phyloP scores from a whole-genome alignment of 805 yeast species.

The Vanderwaltozyma verrucispora region DNA sequence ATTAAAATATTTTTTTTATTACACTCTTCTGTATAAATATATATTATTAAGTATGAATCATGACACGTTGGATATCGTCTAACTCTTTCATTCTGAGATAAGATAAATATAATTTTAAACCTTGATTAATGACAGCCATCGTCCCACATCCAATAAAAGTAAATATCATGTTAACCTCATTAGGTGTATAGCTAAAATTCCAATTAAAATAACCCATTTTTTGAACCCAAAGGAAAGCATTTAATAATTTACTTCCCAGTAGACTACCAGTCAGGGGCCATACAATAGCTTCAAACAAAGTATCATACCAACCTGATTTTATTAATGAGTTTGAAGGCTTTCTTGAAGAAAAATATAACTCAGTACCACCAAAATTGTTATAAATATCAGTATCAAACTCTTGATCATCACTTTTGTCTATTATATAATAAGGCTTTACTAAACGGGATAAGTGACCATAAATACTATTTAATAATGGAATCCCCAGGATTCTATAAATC shows the following conservation, averaged over 20 bases:
- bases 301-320: conserved; percentile 12
- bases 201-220: conserved; percentile 2
- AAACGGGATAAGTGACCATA: conserved; percentile 7
- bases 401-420: neutral
- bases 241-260: conserved; percentile 9
- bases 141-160: conserved; percentile 20
- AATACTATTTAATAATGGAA: conserved; percentile 6
- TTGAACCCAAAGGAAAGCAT: conserved; percentile 6
- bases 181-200: conserved; percentile 8
- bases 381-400: no score
- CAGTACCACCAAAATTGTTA: neutral
- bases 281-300: conserved; percentile 6
- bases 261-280: conserved; percentile 17
- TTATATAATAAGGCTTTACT: conserved; percentile 6
- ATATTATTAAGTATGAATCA: neutral
- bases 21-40: no score
- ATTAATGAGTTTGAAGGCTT: conserved; percentile 9
- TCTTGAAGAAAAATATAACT: neutral
- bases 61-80: conserved; percentile 3
- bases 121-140: conserved; percentile 10
- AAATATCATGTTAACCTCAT: conserved; percentile 17
- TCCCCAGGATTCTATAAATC: conserved; percentile 3
- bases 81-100: conserved; percentile 15
- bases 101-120: conserved; percentile 9
- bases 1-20: no score